These are phyloP conservation scores for Talaromyces sp. DNA, from an alignment of 2,329 filamentous ascomycete genomes.

Conservation along the genomic window DNA sequence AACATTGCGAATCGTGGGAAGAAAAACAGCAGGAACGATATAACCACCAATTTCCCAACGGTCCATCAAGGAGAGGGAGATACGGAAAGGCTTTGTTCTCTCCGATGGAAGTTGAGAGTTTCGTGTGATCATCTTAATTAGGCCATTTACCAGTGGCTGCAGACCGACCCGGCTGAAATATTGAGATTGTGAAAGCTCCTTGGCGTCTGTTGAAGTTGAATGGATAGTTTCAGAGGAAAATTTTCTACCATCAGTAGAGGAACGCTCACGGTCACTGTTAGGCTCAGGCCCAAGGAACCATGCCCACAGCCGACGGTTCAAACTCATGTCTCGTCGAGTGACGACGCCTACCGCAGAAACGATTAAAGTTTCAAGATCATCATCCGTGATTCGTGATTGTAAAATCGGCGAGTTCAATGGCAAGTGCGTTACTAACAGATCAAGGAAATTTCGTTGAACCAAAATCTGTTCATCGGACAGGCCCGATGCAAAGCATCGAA, in stretches of 20 bases:
- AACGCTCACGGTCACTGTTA: slow-evolving; percentile 40
- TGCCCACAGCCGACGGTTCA: slow-evolving; percentile 92
- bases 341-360: slow-evolving; percentile 86
- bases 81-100: slow-evolving; percentile 80
- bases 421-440: slow-evolving; percentile 86
- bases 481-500: slow-evolving; percentile 90
- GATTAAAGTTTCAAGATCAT: slow-evolving; percentile 80
- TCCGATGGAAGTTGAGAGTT: slow-evolving; percentile 62
- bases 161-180: slow-evolving; percentile 86
- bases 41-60: slow-evolving; percentile 94
- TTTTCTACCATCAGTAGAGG: slow-evolving; percentile 33
- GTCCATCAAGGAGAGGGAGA: slow-evolving; percentile 95
- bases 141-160: slow-evolving; percentile 70
- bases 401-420: slow-evolving; percentile 82
- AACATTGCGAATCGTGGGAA: slow-evolving; percentile 81
- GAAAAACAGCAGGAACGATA: slow-evolving; percentile 84
- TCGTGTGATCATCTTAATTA: slow-evolving; percentile 74
- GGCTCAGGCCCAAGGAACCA: slow-evolving; percentile 87
- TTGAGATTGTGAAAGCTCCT: slow-evolving; percentile 64
- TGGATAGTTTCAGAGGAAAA: slow-evolving; percentile 31
- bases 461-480: slow-evolving; percentile 84
- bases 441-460: slow-evolving; percentile 91
- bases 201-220: slow-evolving; percentile 34
- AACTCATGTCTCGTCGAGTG: slow-evolving; percentile 88
- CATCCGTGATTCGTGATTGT: slow-evolving; percentile 70